Evolutionary conservation across 495 filamentous ascomycete species (phyloP).

Genomic region (Aspergillus asperescens): DNA sequence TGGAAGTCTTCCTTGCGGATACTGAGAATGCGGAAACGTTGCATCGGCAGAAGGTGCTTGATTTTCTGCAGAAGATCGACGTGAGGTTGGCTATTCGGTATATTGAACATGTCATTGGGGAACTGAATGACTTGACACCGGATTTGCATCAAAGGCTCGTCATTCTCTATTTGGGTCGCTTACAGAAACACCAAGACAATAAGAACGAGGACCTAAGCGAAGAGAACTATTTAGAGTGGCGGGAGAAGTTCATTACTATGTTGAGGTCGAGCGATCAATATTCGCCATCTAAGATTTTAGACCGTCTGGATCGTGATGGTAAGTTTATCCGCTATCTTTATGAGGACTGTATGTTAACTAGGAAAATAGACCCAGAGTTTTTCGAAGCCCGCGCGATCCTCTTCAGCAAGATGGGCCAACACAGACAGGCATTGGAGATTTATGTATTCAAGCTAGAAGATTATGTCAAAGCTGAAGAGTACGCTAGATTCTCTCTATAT

Average conservation of each 20-base stretch:
- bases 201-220: constrained; percentile 36
- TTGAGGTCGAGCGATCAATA: constrained; percentile 73
- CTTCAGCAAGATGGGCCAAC: constrained; percentile 90
- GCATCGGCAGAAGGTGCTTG: constrained; percentile 67
- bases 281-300: constrained; percentile 67
- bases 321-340: constrained; percentile 25
- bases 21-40: constrained; percentile 91
- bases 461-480: constrained; percentile 90
- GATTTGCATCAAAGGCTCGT: constrained; percentile 84
- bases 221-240: constrained; percentile 50
- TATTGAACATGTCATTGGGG: constrained; percentile 84
- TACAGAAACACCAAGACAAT: constrained; percentile 43
- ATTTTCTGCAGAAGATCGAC: constrained; percentile 67
- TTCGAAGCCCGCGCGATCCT: constrained; percentile 90
- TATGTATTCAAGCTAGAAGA: constrained; percentile 92
- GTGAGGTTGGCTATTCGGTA: constrained; percentile 68
- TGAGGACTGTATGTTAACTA: background rate
- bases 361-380: constrained; percentile 64
- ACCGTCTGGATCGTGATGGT: constrained; percentile 73
- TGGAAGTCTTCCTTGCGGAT: constrained; percentile 93
- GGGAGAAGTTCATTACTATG: constrained; percentile 65
- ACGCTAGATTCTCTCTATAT: constrained; percentile 18
- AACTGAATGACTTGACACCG: constrained; percentile 77
- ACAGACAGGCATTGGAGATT: constrained; percentile 89
- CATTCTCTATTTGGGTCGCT: constrained; percentile 63